These are phyloP conservation scores for Candolleomyces aberdarensis DNA, from an alignment of 768 basidiomycete species.

Conservation along the genomic window DNA sequence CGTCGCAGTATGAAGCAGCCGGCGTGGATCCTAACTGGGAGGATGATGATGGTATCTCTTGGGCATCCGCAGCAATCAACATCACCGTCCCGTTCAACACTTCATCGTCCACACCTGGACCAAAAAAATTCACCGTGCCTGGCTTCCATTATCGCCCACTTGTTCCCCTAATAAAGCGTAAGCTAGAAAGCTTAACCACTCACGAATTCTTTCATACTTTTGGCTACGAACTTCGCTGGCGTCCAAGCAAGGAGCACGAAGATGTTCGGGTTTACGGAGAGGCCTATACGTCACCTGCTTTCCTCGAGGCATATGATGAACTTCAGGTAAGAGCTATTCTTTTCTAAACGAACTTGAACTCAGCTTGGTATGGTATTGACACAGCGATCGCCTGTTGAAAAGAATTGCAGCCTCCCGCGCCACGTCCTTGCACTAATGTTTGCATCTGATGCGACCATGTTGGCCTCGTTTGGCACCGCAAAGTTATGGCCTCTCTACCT, in stretches of 20 bases:
- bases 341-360: not conserved
- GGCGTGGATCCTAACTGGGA: not conserved
- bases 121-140: conserved; percentile 12
- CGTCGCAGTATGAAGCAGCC: not conserved
- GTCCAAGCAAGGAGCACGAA: not conserved
- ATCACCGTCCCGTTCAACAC: not conserved
- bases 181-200: conserved; percentile 17
- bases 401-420: not conserved
- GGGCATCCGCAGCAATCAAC: not conserved
- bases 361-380: not conserved
- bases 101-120: not conserved
- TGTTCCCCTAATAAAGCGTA: conserved; percentile 19
- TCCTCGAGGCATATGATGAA: conserved; percentile 13
- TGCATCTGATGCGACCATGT: conserved; percentile 18
- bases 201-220: conserved; percentile 15
- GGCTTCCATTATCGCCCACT: conserved; percentile 24
- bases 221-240: conserved; percentile 11
- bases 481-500: conserved; percentile 18
- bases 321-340: not conserved
- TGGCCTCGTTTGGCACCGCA: conserved; percentile 13
- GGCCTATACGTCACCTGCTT: conserved; percentile 17
- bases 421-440: conserved; percentile 19
- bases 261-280: conserved; percentile 15
- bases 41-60: not conserved
- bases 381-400: not conserved